A percentile compares a stretch with the other conserved stretches of the same genome.
phyloP scores from a whole-genome alignment of 441 rosid species.

The Pelargonium australe region DNA sequence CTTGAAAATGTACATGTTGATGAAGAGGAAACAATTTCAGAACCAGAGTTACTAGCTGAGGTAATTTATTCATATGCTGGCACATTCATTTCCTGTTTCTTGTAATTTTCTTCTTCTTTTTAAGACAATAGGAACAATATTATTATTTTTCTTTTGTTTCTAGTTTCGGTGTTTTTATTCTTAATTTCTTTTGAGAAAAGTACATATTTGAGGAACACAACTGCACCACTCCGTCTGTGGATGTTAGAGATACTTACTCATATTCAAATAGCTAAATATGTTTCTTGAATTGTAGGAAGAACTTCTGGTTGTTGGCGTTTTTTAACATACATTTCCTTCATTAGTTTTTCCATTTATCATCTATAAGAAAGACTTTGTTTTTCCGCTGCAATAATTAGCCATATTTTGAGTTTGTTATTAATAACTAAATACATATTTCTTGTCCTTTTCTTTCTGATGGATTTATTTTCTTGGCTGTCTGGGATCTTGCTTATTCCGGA shows the following conservation, averaged over 20 bases:
- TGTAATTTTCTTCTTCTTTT: background rate
- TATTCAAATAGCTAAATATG: slow-evolving; percentile 1
- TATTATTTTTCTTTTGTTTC: background rate
- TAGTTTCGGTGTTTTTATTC: background rate
- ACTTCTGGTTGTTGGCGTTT: background rate
- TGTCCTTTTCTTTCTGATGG: background rate
- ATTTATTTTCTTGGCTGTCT: background rate
- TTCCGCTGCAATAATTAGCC: background rate
- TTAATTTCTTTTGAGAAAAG: background rate
- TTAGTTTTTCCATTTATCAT: background rate
- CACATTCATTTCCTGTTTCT: background rate
- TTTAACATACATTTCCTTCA: background rate
- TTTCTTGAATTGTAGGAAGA: background rate
- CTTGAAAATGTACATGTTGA: slow-evolving; percentile 63
- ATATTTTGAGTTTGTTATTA: background rate
- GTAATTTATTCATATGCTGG: slow-evolving; percentile 23
- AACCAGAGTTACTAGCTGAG: slow-evolving; percentile 70
- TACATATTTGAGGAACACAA: background rate
- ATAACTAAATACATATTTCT: background rate
- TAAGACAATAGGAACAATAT: too few relatives aligned
- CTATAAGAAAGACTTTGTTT: background rate
- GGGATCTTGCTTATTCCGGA: background rate
- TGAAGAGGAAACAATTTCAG: slow-evolving; percentile 83
- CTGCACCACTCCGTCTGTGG: background rate
- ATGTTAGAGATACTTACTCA: background rate